phyloP scores from a whole-genome alignment of 495 filamentous ascomycete species.

The Penicillium paradoxum region DNA sequence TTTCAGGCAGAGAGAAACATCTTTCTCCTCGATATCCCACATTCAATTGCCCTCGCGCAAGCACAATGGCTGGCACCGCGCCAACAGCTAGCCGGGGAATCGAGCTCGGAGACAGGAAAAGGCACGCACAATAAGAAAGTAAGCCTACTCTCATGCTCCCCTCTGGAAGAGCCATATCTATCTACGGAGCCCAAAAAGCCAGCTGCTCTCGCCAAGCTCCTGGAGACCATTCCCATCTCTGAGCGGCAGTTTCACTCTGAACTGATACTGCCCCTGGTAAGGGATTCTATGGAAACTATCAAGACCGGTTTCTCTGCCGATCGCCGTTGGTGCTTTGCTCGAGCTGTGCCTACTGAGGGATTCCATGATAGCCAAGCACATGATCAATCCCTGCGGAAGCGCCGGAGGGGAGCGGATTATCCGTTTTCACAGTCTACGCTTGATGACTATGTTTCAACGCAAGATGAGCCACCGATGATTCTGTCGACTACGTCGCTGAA shows the following conservation, averaged over 20 bases:
- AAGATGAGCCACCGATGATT: conserved; percentile 25
- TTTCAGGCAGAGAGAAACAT: conserved; percentile 43
- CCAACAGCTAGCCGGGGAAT: not conserved
- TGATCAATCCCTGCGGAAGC: conserved; percentile 11
- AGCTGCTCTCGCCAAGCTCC: conserved; percentile 33
- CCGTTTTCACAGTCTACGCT: not conserved
- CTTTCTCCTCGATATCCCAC: conserved; percentile 60
- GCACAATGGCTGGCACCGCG: conserved; percentile 2
- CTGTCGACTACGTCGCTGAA: conserved; percentile 31
- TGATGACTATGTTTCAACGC: not conserved
- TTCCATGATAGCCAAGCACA: conserved; percentile 5
- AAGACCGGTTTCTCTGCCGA: not conserved
- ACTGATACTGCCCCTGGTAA: conserved; percentile 28
- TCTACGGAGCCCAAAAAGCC: conserved; percentile 41
- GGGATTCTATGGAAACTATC: conserved; percentile 27
- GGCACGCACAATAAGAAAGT: conserved; percentile 1
- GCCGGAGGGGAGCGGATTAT: conserved; percentile 1
- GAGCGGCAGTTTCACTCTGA: conserved; percentile 29
- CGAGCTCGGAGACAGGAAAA: not conserved
- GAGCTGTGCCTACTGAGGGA: conserved; percentile 10
- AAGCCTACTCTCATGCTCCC: conserved; percentile 29
- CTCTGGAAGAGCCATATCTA: conserved; percentile 31
- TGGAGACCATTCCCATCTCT: conserved; percentile 24
- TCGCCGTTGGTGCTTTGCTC: conserved; percentile 40
- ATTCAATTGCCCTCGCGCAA: conserved; percentile 50